Evolutionary conservation across 805 yeast species (phyloP).

Genomic region (Saccharomycopsis synnaedendra): DNA sequence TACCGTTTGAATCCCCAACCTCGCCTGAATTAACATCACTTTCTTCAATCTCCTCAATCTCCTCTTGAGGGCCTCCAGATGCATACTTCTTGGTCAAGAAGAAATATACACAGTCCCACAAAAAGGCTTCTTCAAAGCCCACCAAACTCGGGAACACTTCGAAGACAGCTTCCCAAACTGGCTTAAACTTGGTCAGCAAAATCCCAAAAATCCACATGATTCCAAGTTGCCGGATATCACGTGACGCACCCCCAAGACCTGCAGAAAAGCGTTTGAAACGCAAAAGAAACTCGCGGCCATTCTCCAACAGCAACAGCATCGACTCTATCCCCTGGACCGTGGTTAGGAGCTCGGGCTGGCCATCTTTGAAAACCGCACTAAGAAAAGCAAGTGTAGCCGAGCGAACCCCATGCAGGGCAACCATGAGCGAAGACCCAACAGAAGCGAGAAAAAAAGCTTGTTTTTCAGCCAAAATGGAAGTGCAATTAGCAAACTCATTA

Average conservation of each 20-base stretch:
- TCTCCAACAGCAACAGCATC: constrained; percentile 55
- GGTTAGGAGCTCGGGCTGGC: constrained; percentile 29
- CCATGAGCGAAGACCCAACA: constrained; percentile 25
- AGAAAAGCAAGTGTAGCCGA: constrained; percentile 39
- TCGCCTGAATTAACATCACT: neutral
- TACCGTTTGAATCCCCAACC: too few species aligned
- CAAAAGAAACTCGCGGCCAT: constrained; percentile 63
- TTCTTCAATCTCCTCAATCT: neutral
- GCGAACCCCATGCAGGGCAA: constrained; percentile 42
- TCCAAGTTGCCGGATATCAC: constrained; percentile 21
- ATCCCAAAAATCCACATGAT: constrained; percentile 55
- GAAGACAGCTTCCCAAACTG: constrained; percentile 70
- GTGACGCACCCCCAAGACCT: constrained; percentile 6
- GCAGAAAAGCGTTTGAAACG: constrained; percentile 30
- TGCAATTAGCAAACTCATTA: too few species aligned
- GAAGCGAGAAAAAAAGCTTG: neutral
- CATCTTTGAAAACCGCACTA: constrained; percentile 20
- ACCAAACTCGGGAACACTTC: constrained; percentile 44
- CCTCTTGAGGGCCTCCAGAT: neutral
- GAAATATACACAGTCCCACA: constrained; percentile 40
- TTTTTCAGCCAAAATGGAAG: neutral
- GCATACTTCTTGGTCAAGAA: constrained; percentile 26
- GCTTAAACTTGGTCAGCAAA: constrained; percentile 65
- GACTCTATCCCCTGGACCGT: constrained; percentile 55
- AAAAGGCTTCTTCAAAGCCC: constrained; percentile 27